Conservation (phyloP, 768 basidiomycete species). For the Phylloporus scabripes region DNA sequence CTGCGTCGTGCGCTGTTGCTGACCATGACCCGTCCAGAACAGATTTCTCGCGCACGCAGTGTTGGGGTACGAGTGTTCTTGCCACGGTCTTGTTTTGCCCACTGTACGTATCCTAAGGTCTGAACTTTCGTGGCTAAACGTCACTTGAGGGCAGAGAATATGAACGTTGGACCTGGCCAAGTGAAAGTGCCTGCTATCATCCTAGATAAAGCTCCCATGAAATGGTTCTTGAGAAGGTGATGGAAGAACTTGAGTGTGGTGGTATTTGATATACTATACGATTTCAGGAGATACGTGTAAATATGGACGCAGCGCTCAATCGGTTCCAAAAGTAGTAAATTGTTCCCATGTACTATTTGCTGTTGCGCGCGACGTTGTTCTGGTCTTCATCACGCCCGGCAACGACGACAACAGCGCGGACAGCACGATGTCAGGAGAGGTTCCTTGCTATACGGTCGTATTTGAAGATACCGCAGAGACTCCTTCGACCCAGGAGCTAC, state of each 20-base stretch:
- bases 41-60: too few relatives aligned
- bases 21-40: too few relatives aligned
- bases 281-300: too few relatives aligned
- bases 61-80: too few relatives aligned
- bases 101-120: too few relatives aligned
- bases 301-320: not conserved
- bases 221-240: not conserved
- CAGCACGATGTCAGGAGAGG: constrained; percentile 40
- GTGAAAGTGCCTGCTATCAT: not conserved
- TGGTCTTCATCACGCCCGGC: constrained; percentile 4
- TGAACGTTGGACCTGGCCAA: not conserved
- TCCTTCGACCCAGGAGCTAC: constrained; percentile 77
- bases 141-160: not conserved
- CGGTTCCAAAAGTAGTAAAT: constrained; percentile 2
- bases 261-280: too few relatives aligned
- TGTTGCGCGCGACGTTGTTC: not conserved
- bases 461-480: constrained; percentile 68
- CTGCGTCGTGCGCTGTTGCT: too few relatives aligned
- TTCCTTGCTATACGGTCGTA: constrained; percentile 74
- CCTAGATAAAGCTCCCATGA: not conserved
- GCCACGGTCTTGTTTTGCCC: too few relatives aligned
- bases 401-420: constrained; percentile 9
- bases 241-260: not conserved
- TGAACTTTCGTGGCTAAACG: not conserved
- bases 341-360: constrained; percentile 4